A percentile compares a stretch with the other conserved stretches of the same genome.
Evolutionary conservation across 305 asterid genomes (phyloP).

Genomic region (Lippia alba): DNA sequence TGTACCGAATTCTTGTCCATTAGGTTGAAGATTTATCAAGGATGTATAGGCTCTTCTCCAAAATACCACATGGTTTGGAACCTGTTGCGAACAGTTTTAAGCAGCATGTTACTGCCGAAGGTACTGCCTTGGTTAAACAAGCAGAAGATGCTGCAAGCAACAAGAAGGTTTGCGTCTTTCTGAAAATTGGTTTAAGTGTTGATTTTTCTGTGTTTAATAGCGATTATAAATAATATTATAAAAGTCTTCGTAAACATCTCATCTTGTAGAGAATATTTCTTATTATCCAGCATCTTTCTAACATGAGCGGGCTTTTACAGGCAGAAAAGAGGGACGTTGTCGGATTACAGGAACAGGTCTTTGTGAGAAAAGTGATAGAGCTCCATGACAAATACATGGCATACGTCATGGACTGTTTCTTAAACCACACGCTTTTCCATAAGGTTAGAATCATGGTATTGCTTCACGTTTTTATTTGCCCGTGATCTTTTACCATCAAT

Average conservation of each 20-base stretch:
- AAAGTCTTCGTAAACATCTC: too few relatives aligned
- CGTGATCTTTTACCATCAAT: not conserved
- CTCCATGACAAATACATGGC: slow-evolving; percentile 94
- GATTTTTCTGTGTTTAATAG: not conserved
- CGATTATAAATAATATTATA: not conserved
- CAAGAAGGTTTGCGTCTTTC: slow-evolving; percentile 65
- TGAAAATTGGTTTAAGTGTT: not conserved
- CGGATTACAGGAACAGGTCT: slow-evolving; percentile 91
- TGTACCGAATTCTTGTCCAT: slow-evolving; percentile 23
- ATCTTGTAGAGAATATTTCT: not conserved
- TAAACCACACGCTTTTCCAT: slow-evolving; percentile 91
- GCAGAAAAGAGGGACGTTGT: slow-evolving; percentile 89
- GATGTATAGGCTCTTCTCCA: slow-evolving; percentile 94
- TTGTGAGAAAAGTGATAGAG: slow-evolving; percentile 90
- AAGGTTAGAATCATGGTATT: slow-evolving; percentile 60
- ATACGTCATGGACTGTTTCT: slow-evolving; percentile 83
- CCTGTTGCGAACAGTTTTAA: slow-evolving; percentile 89
- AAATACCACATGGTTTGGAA: slow-evolving; percentile 87
- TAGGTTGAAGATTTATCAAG: slow-evolving; percentile 89
- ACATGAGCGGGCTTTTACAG: slow-evolving; percentile 51
- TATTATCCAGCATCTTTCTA: slow-evolving; percentile 18
- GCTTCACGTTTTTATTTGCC: slow-evolving; percentile 18
- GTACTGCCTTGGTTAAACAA: slow-evolving; percentile 90
- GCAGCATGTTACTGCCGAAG: slow-evolving; percentile 99
- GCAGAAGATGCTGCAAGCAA: slow-evolving; percentile 99